phyloP scores from a whole-genome alignment of 1,139 yeast genomes.

The Pichia sp. region DNA sequence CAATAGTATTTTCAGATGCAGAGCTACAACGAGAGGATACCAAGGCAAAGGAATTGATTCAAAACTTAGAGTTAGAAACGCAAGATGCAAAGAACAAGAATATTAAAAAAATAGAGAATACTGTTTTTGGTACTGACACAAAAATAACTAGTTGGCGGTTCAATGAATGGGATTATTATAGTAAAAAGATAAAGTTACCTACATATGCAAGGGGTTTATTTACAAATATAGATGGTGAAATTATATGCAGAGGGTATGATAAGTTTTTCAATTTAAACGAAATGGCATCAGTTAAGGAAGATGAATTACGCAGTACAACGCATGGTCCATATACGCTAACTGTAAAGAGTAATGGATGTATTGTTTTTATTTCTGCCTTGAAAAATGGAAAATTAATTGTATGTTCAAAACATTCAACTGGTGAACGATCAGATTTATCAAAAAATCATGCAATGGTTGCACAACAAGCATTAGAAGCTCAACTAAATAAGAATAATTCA shows the following conservation, averaged over 20 bases:
- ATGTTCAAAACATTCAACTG: conserved; percentile 87
- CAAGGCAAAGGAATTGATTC: neutral
- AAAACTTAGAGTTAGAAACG: neutral
- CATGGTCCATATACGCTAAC: conserved; percentile 77
- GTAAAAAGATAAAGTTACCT: conserved; percentile 50
- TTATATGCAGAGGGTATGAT: conserved; percentile 84
- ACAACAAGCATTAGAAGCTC: conserved; percentile 48
- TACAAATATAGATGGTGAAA: conserved; percentile 44
- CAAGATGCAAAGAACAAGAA: conserved; percentile 8
- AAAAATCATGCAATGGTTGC: conserved; percentile 77
- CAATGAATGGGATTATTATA: conserved; percentile 81
- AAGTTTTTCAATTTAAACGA: conserved; percentile 87
- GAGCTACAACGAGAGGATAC: neutral
- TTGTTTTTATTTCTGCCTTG: conserved; percentile 73
- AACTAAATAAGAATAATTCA: conserved; percentile 39
- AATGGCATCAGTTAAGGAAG: conserved; percentile 45
- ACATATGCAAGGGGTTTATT: conserved; percentile 81
- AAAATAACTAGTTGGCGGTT: conserved; percentile 65
- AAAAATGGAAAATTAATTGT: conserved; percentile 68
- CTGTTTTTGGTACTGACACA: conserved; percentile 28
- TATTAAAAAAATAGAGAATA: conserved; percentile 32
- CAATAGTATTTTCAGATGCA: neutral
- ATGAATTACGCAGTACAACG: conserved; percentile 40
- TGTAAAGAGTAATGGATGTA: conserved; percentile 90
- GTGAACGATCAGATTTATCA: conserved; percentile 45